Conservation (phyloP, 805 yeast species). For the Ascoidea rubescens region DNA sequence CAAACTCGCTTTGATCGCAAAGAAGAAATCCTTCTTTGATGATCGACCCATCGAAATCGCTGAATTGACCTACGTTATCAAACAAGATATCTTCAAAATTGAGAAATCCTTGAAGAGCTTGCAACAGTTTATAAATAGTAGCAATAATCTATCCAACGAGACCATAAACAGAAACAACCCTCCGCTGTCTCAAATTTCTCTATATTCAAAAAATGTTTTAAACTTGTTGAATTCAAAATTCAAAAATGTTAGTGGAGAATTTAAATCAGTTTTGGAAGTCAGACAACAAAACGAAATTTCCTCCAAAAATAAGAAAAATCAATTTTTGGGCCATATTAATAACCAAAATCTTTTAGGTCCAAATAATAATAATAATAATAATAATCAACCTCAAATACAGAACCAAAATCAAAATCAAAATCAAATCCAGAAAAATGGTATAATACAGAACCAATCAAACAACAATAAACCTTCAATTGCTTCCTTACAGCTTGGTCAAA, state of each 20-base stretch:
- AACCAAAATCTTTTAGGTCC: slow-evolving; percentile 1
- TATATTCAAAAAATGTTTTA: slow-evolving; percentile 76
- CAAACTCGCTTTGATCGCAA: slow-evolving; percentile 72
- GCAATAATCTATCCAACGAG: slow-evolving; percentile 7
- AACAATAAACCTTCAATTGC: not conserved
- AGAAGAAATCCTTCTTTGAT: slow-evolving; percentile 80
- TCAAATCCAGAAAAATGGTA: not conserved
- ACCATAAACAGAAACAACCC: slow-evolving; percentile 26
- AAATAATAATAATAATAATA: not conserved
- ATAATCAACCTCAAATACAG: not conserved
- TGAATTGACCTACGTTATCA: slow-evolving; percentile 71
- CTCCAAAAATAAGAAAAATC: slow-evolving; percentile 71
- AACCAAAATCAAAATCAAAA: not conserved
- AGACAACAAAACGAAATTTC: slow-evolving; percentile 77
- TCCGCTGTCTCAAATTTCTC: slow-evolving; percentile 38
- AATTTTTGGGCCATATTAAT: slow-evolving; percentile 42
- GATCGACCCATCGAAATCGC: slow-evolving; percentile 91
- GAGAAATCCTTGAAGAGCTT: slow-evolving; percentile 55
- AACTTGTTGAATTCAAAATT: slow-evolving; percentile 78
- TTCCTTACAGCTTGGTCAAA: not conserved
- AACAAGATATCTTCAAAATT: slow-evolving; percentile 74
- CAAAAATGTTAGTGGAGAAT: slow-evolving; percentile 84
- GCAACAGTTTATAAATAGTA: slow-evolving; percentile 29
- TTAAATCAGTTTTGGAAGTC: slow-evolving; percentile 76
- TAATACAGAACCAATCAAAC: not conserved